Evolutionary conservation across 1,284 basidiomycete species (phyloP), one percentile per base, ranked within the genome.

Genomic region (Pseudozyma pruni): DNA sequence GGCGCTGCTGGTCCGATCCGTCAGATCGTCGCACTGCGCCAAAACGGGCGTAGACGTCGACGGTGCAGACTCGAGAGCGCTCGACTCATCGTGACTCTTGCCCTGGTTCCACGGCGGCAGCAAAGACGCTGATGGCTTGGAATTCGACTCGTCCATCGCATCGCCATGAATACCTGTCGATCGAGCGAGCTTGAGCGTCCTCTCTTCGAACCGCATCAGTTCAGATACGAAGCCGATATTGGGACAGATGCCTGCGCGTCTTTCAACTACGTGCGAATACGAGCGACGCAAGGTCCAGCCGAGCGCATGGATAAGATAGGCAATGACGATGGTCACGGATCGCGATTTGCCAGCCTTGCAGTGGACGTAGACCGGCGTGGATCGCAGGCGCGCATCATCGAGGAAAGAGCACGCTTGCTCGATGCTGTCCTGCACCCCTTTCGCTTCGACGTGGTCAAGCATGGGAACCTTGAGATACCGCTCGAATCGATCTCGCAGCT

Each of bases 201-300:
- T 44, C 80, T 95, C 91, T 84, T 98, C 94, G 79, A 93, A 97
- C 45, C 89, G 90, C 93, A 98, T 97, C 39, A 98, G 87, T 83
- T 97, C 94, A 13, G 91, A 93, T 31, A 98, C 92, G 83, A 98
- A 98, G 7, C 94, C 94, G 72, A 98, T 97, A 82, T 98, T 98
- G 9, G 95, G 94, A n/a, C 91, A 93, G 72, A 97, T 94, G 70
- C 91, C 92, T 71, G 91, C 90, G 42, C 95, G 88, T 9, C 93
- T 88, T 76, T 94, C 93, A 37, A 92, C 87, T 20, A 98, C 94
- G 80, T 93, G 94, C 1, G 89, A 85, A 81, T 97, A 98, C 0
- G 94, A 91, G 47, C 89, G 89, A 27, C 91, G 90, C 45, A 98
- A 87, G 8, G 93, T 90, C 94, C 94, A 97, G 74, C 93, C 92